phyloP scores from a whole-genome alignment of 2,329 filamentous ascomycete genomes.

The Biscogniauxia sp. region DNA sequence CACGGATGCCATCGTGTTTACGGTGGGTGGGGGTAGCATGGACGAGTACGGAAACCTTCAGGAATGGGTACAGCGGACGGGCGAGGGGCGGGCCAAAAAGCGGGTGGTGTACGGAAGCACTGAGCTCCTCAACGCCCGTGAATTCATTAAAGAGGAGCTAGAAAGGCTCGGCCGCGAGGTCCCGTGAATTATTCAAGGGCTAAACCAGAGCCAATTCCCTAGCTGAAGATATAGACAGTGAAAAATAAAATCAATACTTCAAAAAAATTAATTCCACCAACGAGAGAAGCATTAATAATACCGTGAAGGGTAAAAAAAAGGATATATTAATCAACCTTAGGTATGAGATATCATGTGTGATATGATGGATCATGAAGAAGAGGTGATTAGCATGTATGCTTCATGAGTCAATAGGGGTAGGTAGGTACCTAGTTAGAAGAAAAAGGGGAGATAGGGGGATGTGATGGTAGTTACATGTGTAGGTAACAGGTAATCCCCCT shows the following conservation, averaged over 20 bases:
- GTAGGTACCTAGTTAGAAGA: no score
- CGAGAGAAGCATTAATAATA: no score
- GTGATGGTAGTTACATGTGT: no score
- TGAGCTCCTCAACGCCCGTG: constrained; percentile 68
- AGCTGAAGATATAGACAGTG: not conserved
- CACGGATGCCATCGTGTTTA: constrained; percentile 89
- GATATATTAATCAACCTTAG: no score
- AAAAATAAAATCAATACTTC: not conserved
- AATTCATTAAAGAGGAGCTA: constrained; percentile 64
- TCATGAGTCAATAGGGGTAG: no score
- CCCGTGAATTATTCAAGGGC: constrained; percentile 12
- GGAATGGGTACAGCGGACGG: constrained; percentile 86
- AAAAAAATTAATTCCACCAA: no score
- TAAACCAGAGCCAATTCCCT: not conserved
- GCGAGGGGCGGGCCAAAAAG: constrained; percentile 64
- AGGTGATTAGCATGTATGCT: no score
- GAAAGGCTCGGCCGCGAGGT: constrained; percentile 61
- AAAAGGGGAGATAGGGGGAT: no score
- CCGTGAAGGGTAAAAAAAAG: no score
- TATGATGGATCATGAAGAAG: no score
- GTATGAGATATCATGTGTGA: not conserved
- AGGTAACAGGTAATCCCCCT: no score
- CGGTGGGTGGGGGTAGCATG: constrained; percentile 94
- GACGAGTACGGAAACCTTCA: constrained; percentile 97
- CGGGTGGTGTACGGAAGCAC: constrained; percentile 95